These are phyloP conservation scores for Styphnolobium japonicum DNA, from an alignment of 306 rosid genomes.

Conservation along the genomic window DNA sequence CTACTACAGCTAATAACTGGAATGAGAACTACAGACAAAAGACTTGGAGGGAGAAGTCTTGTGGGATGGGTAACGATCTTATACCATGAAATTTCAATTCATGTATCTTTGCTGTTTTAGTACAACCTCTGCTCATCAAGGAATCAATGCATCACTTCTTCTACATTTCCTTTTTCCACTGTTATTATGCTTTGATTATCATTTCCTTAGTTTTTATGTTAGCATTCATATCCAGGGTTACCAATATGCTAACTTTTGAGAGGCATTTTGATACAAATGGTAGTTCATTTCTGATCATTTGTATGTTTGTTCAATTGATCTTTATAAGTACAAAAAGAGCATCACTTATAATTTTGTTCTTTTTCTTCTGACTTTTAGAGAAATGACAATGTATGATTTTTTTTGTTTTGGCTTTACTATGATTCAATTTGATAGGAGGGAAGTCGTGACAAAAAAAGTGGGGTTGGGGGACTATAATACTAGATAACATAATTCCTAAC, in stretches of 20 bases:
- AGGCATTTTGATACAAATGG: not conserved
- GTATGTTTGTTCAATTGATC: not conserved
- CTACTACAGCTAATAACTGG: conserved; percentile 83
- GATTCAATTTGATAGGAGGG: not conserved
- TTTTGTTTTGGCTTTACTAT: not conserved
- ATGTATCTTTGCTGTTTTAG: not conserved
- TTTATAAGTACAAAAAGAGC: not conserved
- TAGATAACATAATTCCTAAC: not conserved
- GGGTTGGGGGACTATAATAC: too few relatives aligned
- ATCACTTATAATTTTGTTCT: not conserved
- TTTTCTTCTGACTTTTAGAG: not conserved
- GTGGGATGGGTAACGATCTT: conserved; percentile 79
- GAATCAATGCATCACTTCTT: not conserved
- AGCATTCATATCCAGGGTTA: not conserved
- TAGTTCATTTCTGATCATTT: not conserved
- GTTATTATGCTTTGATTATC: not conserved
- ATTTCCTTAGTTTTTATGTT: not conserved
- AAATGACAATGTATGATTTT: not conserved
- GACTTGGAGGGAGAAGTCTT: conserved; percentile 74
- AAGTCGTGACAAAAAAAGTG: not conserved
- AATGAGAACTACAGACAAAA: conserved; percentile 65
- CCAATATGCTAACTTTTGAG: not conserved
- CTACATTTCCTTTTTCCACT: not conserved
- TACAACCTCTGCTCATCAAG: not conserved
- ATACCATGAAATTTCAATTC: conserved; percentile 4